These are phyloP conservation scores for Boletus tylopilopsis DNA, from an alignment of 768 basidiomycete species.

Conservation along the genomic window DNA sequence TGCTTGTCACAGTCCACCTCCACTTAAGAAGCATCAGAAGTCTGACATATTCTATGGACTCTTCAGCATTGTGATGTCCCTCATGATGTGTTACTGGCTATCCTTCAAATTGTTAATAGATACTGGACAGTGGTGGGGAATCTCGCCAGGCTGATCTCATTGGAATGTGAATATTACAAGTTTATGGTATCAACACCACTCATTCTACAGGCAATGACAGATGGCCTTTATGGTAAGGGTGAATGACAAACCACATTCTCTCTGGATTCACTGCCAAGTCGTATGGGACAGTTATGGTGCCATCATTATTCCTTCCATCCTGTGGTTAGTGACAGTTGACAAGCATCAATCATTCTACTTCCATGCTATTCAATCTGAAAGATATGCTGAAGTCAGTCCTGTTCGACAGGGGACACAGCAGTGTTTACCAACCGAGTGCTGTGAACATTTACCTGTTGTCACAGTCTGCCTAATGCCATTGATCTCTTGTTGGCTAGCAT, in stretches of 20 bases:
- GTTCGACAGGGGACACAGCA: too few relatives aligned
- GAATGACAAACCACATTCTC: not conserved
- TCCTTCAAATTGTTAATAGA: slow-evolving; percentile 9
- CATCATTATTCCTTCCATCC: slow-evolving; percentile 6
- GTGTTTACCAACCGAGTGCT: too few relatives aligned
- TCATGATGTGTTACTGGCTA: not conserved
- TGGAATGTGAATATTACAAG: too few relatives aligned
- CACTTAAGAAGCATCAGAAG: slow-evolving; percentile 10
- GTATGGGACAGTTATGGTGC: slow-evolving; percentile 25
- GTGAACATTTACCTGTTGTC: too few relatives aligned
- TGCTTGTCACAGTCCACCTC: slow-evolving; percentile 3
- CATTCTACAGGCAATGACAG: slow-evolving; percentile 30
- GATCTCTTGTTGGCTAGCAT: slow-evolving; percentile 3
- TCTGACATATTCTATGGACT: slow-evolving; percentile 11
- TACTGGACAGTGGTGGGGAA: slow-evolving; percentile 31
- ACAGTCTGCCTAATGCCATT: too few relatives aligned
- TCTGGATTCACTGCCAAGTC: slow-evolving; percentile 22
- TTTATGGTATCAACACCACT: not conserved
- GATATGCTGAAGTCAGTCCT: not conserved
- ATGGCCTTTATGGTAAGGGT: slow-evolving; percentile 20
- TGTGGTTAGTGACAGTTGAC: slow-evolving; percentile 15
- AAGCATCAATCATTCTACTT: not conserved
- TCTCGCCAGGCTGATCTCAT: slow-evolving; percentile 3
- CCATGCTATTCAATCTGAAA: not conserved
- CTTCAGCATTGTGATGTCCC: slow-evolving; percentile 8